Evolutionary conservation across 805 yeast species (phyloP).

Genomic region (Citeromyces matritensis): DNA sequence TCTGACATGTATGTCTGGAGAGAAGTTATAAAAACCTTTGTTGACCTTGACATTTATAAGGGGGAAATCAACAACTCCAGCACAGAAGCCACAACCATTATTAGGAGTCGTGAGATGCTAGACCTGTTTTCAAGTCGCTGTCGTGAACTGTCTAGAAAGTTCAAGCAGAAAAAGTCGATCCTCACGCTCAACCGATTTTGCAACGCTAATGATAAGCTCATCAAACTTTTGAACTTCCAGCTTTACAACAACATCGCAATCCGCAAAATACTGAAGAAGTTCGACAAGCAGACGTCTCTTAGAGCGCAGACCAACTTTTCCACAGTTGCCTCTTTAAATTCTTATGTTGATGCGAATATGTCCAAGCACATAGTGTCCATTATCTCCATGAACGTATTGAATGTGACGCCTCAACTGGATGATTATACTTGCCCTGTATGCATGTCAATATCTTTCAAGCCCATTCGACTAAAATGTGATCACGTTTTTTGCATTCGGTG

Average conservation of each 20-base stretch:
- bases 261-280: conserved; percentile 56
- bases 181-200: conserved; percentile 33
- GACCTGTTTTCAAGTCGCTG: no score
- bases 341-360: conserved; percentile 29
- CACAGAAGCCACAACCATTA: conserved; percentile 24
- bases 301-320: conserved; percentile 32
- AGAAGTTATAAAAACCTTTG: conserved; percentile 45
- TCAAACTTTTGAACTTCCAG: conserved; percentile 46
- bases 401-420: conserved; percentile 56
- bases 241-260: conserved; percentile 49
- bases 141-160: conserved; percentile 19
- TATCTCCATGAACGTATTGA: conserved; percentile 36
- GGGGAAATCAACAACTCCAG: conserved; percentile 30
- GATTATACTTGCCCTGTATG: conserved; percentile 70
- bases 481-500: conserved; percentile 67
- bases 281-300: conserved; percentile 56
- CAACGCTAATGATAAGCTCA: conserved; percentile 33
- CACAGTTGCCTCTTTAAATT: conserved; percentile 21
- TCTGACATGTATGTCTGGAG: conserved; percentile 59
- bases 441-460: conserved; percentile 55
- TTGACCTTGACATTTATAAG: conserved; percentile 50
- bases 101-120: conserved; percentile 23
- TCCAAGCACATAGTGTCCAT: conserved; percentile 39
- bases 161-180: conserved; percentile 29
- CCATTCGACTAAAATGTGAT: conserved; percentile 46